Evolutionary conservation across 1,139 yeast species (phyloP).

Genomic region (Yamadazyma buinensis): DNA sequence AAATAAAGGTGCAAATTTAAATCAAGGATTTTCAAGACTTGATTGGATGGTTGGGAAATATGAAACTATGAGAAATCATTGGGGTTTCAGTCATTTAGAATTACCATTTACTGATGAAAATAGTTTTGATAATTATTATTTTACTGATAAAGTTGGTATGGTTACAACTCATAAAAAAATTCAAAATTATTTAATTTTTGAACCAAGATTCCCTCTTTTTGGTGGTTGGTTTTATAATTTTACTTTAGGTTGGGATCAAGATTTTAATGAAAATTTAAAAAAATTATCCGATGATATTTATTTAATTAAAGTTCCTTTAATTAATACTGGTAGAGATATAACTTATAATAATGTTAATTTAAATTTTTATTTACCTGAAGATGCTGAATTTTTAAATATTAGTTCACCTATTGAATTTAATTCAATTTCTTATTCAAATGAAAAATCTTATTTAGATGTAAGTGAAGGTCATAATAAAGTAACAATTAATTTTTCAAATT

Average conservation of each 20-base stretch:
- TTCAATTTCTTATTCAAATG: constrained; percentile 34
- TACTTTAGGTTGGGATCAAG: constrained; percentile 87
- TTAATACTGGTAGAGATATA: constrained; percentile 69
- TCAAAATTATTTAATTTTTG: constrained; percentile 51
- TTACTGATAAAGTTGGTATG: constrained; percentile 87
- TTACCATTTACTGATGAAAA: constrained; percentile 41
- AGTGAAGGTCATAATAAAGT: constrained; percentile 76
- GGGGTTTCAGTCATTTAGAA: constrained; percentile 53
- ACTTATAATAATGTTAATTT: constrained; percentile 62
- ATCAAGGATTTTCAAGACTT: constrained; percentile 69
- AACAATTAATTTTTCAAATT: constrained; percentile 55
- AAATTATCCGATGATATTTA: constrained; percentile 48
- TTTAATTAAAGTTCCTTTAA: constrained; percentile 63
- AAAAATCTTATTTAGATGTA: constrained; percentile 72
- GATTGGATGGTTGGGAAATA: constrained; percentile 63
- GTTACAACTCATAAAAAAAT: constrained; percentile 74
- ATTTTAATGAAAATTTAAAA: constrained; percentile 51
- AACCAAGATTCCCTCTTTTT: constrained; percentile 88
- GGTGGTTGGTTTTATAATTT: constrained; percentile 97
- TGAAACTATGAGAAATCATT: constrained; percentile 39
- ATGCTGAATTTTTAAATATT: constrained; percentile 61
- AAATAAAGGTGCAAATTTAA: constrained; percentile 69
- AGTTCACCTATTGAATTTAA: constrained; percentile 52
- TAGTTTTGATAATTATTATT: constrained; percentile 61
- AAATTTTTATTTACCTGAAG: constrained; percentile 81